Base-by-base conservation (phyloP, 2,329 filamentous ascomycete species). In the Calonectria multiphialidica region DNA sequence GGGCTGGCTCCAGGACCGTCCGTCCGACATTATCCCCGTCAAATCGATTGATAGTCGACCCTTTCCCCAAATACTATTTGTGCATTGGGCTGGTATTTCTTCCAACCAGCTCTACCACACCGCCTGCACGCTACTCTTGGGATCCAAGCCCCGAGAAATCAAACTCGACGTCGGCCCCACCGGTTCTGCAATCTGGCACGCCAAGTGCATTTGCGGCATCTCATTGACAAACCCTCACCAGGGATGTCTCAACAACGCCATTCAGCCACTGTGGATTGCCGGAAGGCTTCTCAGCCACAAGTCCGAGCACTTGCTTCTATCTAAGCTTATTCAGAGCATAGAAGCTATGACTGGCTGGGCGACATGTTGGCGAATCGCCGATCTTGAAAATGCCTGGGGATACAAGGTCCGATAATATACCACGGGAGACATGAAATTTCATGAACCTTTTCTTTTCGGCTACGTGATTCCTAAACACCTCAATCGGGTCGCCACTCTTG, bases 31-130 rank as follows among this genome's bases (percentile, higher is more conserved):
- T 33, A 75, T 82, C 7, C 86, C 88, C 0, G 82, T 88, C 16
- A 82, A 86, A 45, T 85, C 81, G 3, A 82, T 85, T n/a, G 81
- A 83, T 37, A 82, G 81, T 2, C 80, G 81, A 9, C 86, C 87
- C 1, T 90, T 90, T 71, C 88, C 88, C 0, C 83, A 87, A 50
- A 86, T 90, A 2, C 82, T 90, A 1, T 91, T 88, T 75, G 78
- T 85, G 2, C 86, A 89, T 70, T 88, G 86, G 84, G 87, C 88
- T 0, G 89, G 87, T 4, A 91, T 91, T 30, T 90, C 89, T 0
- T 87, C 87, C 0, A 90, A 89, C 63, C 89, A 91, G 73, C 82
- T 91, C 0, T 89, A 90, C 55, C 89, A 91, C 74, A 90, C 90
- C 0, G 85, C 88, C 10, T 88, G 87, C 72, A 86, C 90, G 13